Evolutionary conservation across 192 early-diverging fungal species (phyloP).

Genomic region (Coemansia biformis): DNA sequence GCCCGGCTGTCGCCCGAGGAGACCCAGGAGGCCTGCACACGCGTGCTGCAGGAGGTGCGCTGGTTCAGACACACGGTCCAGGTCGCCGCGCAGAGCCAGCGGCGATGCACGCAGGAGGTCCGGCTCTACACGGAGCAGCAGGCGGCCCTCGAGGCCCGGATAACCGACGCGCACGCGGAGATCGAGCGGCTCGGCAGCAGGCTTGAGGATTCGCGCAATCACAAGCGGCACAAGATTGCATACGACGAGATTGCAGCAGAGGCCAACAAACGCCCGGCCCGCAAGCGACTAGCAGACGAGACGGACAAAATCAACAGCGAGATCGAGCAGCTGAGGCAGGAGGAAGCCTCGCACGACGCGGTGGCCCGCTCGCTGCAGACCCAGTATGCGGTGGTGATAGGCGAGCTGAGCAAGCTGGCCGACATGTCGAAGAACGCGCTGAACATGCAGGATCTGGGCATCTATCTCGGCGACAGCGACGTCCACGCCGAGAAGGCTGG

Average conservation of each 20-base stretch:
- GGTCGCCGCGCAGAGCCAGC: slow-evolving; percentile 35
- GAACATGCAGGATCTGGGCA: slow-evolving; percentile 41
- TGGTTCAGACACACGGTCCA: slow-evolving; percentile 41
- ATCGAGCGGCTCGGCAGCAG: slow-evolving; percentile 24
- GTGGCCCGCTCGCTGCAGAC: slow-evolving; percentile 22
- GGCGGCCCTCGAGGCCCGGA: slow-evolving; percentile 6
- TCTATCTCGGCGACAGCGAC: slow-evolving; percentile 16
- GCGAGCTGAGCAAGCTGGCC: slow-evolving; percentile 29
- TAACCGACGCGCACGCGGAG: slow-evolving; percentile 4
- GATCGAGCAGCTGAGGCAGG: slow-evolving; percentile 32
- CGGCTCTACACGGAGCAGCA: too few species aligned
- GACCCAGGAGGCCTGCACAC: slow-evolving; percentile 11
- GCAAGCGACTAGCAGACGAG: slow-evolving; percentile 19
- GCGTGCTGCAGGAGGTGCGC: slow-evolving; percentile 34
- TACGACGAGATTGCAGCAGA: slow-evolving; percentile 46
- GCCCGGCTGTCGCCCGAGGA: slow-evolving; percentile 21
- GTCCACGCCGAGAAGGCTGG: slow-evolving; percentile 11
- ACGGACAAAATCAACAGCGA: slow-evolving; percentile 25
- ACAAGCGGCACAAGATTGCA: slow-evolving; percentile 44
- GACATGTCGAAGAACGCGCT: slow-evolving; percentile 37
- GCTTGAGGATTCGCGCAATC: slow-evolving; percentile 41
- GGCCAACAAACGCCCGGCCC: slow-evolving; percentile 29
- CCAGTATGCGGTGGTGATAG: slow-evolving; percentile 26
- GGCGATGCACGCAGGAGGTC: slow-evolving; percentile 17
- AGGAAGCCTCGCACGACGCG: slow-evolving; percentile 20